Percentiles rank a stretch among this genome's conserved stretches.
phyloP scores from a whole-genome alignment of 2,329 filamentous ascomycete species.

The Aspergillus amoenus region DNA sequence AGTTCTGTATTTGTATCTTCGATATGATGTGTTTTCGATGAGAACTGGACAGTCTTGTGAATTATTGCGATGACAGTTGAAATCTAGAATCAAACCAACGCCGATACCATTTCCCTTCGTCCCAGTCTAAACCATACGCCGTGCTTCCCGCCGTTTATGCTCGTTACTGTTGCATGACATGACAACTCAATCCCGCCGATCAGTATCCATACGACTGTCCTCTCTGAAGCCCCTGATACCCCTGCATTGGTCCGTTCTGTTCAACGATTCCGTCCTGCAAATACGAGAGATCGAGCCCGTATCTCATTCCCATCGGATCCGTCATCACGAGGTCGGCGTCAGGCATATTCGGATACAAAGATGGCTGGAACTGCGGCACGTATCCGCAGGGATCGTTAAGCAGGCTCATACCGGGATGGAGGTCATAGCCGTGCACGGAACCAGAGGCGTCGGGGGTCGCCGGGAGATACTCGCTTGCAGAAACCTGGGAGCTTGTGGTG shows the following conservation, averaged over 20 bases:
- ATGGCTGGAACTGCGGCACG: background rate
- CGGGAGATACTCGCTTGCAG: slow-evolving; percentile 2
- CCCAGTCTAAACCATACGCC: background rate
- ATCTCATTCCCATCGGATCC: background rate
- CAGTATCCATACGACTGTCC: background rate
- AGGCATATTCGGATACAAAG: background rate
- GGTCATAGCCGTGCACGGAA: background rate
- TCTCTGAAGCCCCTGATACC: background rate
- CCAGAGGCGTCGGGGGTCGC: background rate
- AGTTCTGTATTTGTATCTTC: too few species aligned
- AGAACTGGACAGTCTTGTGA: too few species aligned
- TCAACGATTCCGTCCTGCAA: too few species aligned
- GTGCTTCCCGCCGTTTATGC: background rate
- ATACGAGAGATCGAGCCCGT: background rate
- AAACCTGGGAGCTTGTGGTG: background rate
- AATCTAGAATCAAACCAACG: too few species aligned
- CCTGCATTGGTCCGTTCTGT: background rate
- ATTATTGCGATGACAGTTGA: too few species aligned
- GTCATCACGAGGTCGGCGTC: background rate
- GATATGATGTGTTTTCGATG: too few species aligned
- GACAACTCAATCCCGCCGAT: background rate
- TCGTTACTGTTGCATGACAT: background rate
- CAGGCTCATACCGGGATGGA: background rate
- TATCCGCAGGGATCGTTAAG: background rate
- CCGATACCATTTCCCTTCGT: too few species aligned